A percentile compares a stretch with the other conserved stretches of the same genome.
phyloP scores from a whole-genome alignment of 257 asterid genomes.

The Asclepias syriaca region DNA sequence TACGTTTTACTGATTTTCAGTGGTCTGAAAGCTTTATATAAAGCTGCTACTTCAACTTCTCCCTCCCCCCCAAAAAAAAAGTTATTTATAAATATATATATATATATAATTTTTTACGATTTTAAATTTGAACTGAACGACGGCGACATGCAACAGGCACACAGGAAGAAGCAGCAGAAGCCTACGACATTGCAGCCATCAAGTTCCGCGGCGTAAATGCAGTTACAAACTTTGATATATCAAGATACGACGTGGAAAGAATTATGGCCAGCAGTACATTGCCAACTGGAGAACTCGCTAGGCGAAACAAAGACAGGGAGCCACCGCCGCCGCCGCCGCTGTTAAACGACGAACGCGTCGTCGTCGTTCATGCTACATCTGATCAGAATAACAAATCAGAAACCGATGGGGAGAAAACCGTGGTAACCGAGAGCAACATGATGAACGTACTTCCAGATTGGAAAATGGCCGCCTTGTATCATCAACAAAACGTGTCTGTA shows the following conservation, averaged over 20 bases:
- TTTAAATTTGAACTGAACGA: not conserved
- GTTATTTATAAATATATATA: too few species aligned
- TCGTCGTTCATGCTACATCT: not conserved
- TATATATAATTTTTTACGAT: not conserved
- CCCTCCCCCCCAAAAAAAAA: conserved; percentile 9
- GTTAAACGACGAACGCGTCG: conserved; percentile 18
- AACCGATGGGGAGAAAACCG: not conserved
- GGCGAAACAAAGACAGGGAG: conserved; percentile 39
- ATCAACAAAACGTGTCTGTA: conserved; percentile 20
- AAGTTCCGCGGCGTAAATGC: conserved; percentile 47
- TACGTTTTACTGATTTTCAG: conserved; percentile 14
- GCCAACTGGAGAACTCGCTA: conserved; percentile 30
- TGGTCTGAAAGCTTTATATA: conserved; percentile 19
- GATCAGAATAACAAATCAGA: not conserved
- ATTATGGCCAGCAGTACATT: conserved; percentile 44
- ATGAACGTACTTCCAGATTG: conserved; percentile 22
- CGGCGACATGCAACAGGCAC: conserved; percentile 25
- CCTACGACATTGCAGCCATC: conserved; percentile 51
- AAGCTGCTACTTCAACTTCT: conserved; percentile 18
- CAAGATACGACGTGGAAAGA: conserved; percentile 38
- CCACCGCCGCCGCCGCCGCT: conserved; percentile 37
- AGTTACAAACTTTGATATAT: conserved; percentile 42
- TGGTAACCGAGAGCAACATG: conserved; percentile 12
- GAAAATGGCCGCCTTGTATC: conserved; percentile 30
- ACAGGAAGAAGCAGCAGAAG: conserved; percentile 56